Percentiles rank a stretch among this genome's conserved stretches.
phyloP scores from a whole-genome alignment of 108 stramenopile genomes.

The Cyclotella distinguenda region DNA sequence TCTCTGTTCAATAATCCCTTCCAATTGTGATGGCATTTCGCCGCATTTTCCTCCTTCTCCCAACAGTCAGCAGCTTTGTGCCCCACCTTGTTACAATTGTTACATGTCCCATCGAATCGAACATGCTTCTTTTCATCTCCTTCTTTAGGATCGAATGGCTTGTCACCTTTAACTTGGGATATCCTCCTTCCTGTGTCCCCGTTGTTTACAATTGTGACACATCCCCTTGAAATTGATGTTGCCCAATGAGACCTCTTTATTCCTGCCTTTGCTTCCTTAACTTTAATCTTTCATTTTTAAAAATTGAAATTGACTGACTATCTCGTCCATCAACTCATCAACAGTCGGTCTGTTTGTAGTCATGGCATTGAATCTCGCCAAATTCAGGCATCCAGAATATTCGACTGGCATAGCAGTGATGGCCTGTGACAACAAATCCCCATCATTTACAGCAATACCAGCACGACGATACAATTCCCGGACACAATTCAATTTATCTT shows the following conservation, averaged over 20 bases:
- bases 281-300: background rate
- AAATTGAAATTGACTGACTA: background rate
- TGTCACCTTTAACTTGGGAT: background rate
- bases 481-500: background rate
- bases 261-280: background rate
- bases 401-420: background rate
- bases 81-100: background rate
- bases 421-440: background rate
- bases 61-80: slow-evolving; percentile 4
- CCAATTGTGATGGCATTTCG: background rate
- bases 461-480: background rate
- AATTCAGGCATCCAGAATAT: background rate
- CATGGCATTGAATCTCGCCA: too few species aligned
- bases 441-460: background rate
- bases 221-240: background rate
- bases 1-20: background rate
- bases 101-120: slow-evolving; percentile 4
- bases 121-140: background rate
- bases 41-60: background rate
- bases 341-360: background rate
- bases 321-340: background rate
- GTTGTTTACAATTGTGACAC: background rate
- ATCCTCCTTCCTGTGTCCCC: background rate
- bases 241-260: background rate
- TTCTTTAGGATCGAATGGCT: background rate